These are phyloP conservation scores for Ehretia macrophylla DNA, from an alignment of 257 asterid genomes.

Conservation along the genomic window DNA sequence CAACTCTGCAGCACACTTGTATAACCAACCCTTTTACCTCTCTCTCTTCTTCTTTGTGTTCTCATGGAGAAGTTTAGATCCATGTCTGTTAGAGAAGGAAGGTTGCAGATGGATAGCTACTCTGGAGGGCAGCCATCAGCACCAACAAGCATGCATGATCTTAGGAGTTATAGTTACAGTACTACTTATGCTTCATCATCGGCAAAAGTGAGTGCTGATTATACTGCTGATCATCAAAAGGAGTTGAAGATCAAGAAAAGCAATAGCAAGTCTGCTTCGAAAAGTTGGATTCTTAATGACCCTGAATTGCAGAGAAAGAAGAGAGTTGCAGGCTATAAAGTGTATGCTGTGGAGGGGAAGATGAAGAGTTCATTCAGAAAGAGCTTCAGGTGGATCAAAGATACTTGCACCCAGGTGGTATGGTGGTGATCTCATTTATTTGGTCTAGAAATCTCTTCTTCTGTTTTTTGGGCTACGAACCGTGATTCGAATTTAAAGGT, in stretches of 20 bases:
- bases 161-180: constrained; percentile 60
- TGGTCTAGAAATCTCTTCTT: neutral
- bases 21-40: neutral
- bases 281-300: constrained; percentile 40
- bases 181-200: constrained; percentile 21
- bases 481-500: too few species aligned
- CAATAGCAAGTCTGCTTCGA: constrained; percentile 34
- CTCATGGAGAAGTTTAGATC: constrained; percentile 2
- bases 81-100: constrained; percentile 4
- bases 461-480: neutral
- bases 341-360: constrained; percentile 50
- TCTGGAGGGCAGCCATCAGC: neutral
- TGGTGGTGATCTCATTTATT: constrained; percentile 34
- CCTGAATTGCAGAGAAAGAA: constrained; percentile 59
- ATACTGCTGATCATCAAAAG: constrained; percentile 2
- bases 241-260: constrained; percentile 38
- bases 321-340: constrained; percentile 52
- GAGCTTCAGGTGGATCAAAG: constrained; percentile 76
- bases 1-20: neutral
- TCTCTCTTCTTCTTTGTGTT: neutral
- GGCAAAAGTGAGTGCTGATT: neutral
- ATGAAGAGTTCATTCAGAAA: constrained; percentile 67
- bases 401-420: constrained; percentile 50
- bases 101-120: neutral
- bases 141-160: constrained; percentile 1